phyloP scores from a whole-genome alignment of 192 early-diverging fungal species.

The Allomyces javanicus region DNA sequence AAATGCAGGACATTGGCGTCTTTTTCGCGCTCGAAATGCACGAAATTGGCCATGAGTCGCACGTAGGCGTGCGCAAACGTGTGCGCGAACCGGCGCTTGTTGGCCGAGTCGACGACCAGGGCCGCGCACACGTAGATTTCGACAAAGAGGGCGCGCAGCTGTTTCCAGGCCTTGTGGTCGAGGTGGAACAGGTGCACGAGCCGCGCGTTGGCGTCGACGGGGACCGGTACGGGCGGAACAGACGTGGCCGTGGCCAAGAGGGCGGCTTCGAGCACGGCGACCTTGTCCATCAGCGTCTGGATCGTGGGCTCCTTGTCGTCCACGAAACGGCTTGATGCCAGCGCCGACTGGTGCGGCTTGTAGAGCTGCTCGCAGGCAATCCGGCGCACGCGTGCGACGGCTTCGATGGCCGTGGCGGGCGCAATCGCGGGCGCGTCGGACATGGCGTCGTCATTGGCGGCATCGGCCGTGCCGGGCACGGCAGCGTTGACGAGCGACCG shows the following conservation, averaged over 20 bases:
- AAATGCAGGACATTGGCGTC: not conserved
- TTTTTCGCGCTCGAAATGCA: not conserved
- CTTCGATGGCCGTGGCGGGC: no score
- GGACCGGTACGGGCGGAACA: not conserved
- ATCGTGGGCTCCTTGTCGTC: no score
- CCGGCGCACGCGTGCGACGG: no score
- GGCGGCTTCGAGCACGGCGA: not conserved
- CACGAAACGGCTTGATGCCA: no score
- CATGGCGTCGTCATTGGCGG: no score
- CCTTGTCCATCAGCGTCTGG: no score
- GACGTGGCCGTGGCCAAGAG: not conserved
- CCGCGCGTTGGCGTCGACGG: not conserved
- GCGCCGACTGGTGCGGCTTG: no score
- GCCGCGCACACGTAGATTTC: not conserved
- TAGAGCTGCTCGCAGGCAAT: no score
- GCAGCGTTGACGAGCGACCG: no score
- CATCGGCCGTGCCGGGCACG: no score
- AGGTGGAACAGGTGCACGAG: not conserved
- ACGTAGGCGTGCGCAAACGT: not conserved
- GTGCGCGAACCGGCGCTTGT: not conserved
- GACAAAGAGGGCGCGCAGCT: not conserved
- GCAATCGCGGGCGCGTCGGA: no score
- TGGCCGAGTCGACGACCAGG: not conserved
- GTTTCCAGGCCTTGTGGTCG: not conserved
- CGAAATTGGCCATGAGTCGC: not conserved